These are phyloP conservation scores for Aspergillus sp. DNA, from an alignment of 2,329 filamentous ascomycete species.

Conservation along the genomic window DNA sequence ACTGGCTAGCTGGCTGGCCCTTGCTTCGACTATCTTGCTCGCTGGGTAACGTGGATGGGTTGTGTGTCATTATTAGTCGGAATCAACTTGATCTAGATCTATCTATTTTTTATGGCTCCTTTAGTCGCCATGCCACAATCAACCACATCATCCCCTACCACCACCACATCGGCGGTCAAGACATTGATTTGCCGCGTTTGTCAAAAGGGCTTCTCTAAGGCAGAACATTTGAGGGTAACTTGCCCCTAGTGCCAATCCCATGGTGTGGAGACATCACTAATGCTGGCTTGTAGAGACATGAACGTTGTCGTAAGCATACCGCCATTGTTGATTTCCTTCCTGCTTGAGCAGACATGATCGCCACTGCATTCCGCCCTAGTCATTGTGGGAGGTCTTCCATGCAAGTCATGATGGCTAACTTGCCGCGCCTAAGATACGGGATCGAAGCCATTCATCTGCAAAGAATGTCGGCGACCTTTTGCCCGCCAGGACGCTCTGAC, in stretches of 20 bases:
- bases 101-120: not conserved
- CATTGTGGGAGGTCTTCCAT: not conserved
- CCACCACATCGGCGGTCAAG: slow-evolving; percentile 24
- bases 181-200: slow-evolving; percentile 43
- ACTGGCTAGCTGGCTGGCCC: not conserved
- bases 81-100: not conserved
- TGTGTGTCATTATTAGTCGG: not conserved
- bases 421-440: slow-evolving; percentile 39
- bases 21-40: not conserved
- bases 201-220: slow-evolving; percentile 46
- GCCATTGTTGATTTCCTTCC: slow-evolving; percentile 7
- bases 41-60: not conserved
- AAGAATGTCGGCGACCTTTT: slow-evolving; percentile 45
- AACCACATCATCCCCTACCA: slow-evolving; percentile 4
- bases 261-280: slow-evolving; percentile 20
- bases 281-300: slow-evolving; percentile 41
- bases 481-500: slow-evolving; percentile 49
- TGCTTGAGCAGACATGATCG: slow-evolving; percentile 1
- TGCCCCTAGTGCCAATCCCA: slow-evolving; percentile 3
- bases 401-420: slow-evolving; percentile 22
- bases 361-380: slow-evolving; percentile 2
- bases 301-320: slow-evolving; percentile 44
- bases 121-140: slow-evolving; percentile 15
- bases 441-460: slow-evolving; percentile 46
- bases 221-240: slow-evolving; percentile 44